These are phyloP conservation scores for Phascolomyces articulosus DNA, from an alignment of 371 early-diverging fungal species.

Conservation along the genomic window DNA sequence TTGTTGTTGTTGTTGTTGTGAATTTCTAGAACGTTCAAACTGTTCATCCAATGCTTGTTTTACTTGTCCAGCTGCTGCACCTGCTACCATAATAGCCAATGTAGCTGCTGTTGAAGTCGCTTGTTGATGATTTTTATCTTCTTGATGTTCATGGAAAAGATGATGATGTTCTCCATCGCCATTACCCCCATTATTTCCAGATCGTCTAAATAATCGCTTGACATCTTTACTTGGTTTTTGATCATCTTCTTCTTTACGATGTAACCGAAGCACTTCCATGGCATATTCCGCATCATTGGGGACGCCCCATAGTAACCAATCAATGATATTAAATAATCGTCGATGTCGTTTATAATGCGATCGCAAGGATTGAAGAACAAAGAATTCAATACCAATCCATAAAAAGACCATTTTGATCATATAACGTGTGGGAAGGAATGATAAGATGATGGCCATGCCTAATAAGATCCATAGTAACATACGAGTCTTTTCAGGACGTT, in stretches of 20 bases:
- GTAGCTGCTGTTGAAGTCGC: conserved; percentile 28
- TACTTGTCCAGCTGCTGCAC: conserved; percentile 28
- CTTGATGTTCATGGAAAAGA: background rate
- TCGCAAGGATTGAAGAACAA: conserved; percentile 42
- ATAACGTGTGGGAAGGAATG: conserved; percentile 25
- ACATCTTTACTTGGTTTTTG: too few species aligned
- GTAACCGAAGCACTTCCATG: conserved; percentile 41
- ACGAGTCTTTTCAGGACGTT: conserved; percentile 39
- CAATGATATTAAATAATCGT: conserved; percentile 44
- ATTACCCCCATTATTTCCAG: background rate
- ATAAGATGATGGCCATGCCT: conserved; percentile 9
- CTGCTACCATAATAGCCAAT: conserved; percentile 32
- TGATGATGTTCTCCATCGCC: background rate
- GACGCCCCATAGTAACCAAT: conserved; percentile 48
- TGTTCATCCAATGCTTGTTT: conserved; percentile 26
- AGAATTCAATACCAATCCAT: conserved; percentile 46
- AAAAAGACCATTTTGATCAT: conserved; percentile 26
- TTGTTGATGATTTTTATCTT: conserved; percentile 4
- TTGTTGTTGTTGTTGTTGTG: background rate
- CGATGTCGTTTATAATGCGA: conserved; percentile 47
- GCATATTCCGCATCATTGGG: conserved; percentile 54
- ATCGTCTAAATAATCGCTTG: background rate
- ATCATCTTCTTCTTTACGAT: conserved; percentile 13
- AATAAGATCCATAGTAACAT: conserved; percentile 18
- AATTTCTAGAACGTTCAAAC: conserved; percentile 4